phyloP scores from a whole-genome alignment of 169 alveolate species.

The Cryptosporidium sp. region DNA sequence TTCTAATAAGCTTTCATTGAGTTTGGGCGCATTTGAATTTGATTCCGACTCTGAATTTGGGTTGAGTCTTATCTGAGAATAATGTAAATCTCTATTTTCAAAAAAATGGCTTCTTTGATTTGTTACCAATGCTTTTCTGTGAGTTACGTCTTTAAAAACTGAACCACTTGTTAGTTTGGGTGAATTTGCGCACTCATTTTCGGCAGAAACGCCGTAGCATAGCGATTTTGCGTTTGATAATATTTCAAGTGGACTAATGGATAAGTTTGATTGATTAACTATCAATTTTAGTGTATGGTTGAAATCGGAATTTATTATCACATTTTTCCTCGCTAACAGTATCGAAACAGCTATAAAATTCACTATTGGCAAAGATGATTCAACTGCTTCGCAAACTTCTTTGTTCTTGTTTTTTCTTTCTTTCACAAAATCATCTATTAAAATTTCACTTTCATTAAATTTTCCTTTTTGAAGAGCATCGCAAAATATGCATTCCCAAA shows the following conservation, averaged over 20 bases:
- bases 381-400: conserved; percentile 22
- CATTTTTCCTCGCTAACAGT: neutral
- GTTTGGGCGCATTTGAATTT: conserved; percentile 5
- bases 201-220: neutral
- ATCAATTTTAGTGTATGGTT: conserved; percentile 43
- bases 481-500: conserved; percentile 60
- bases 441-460: neutral
- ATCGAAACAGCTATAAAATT: conserved; percentile 55
- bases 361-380: conserved; percentile 44
- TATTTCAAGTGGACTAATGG: conserved; percentile 20
- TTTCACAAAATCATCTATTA: neutral
- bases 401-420: neutral
- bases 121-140: neutral
- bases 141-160: neutral
- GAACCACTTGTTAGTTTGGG: neutral
- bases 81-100: conserved; percentile 53
- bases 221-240: conserved; percentile 14
- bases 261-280: conserved; percentile 45
- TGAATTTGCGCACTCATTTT: neutral
- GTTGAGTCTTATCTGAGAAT: conserved; percentile 16
- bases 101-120: conserved; percentile 41
- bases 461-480: conserved; percentile 39
- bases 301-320: conserved; percentile 28
- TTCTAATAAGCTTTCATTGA: conserved; percentile 41
- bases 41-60: neutral